A percentile compares a stretch with the other conserved stretches of the same genome.
These are phyloP conservation scores for Oryza officinalis DNA, from an alignment of 176 grass and related monocot genomes.

Conservation along the genomic window DNA sequence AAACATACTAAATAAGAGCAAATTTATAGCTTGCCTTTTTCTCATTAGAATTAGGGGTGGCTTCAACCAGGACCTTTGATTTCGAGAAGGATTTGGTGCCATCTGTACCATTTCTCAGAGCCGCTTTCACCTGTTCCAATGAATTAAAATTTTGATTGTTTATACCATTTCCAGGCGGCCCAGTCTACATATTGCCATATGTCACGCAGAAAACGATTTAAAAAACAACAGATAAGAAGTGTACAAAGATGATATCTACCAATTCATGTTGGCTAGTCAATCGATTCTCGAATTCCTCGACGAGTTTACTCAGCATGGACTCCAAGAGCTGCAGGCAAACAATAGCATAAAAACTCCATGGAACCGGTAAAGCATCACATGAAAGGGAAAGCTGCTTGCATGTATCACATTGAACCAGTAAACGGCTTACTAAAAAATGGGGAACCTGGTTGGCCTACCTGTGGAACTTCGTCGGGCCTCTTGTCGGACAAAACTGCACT, in stretches of 20 bases:
- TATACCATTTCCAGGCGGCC: background rate
- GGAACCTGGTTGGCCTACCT: constrained; percentile 51
- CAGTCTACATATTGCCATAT: constrained; percentile 14
- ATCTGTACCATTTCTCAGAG: constrained; percentile 62
- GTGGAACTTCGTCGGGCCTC: constrained; percentile 96
- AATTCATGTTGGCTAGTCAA: constrained; percentile 69
- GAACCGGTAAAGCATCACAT: background rate
- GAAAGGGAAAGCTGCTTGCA: background rate
- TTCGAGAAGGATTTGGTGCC: constrained; percentile 83
- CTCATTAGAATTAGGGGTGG: constrained; percentile 47
- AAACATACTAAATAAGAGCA: constrained; percentile 31
- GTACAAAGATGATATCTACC: constrained; percentile 53
- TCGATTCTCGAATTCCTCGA: constrained; percentile 83
- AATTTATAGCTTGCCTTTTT: constrained; percentile 62
- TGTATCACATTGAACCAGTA: constrained; percentile 13
- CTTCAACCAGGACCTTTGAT: constrained; percentile 71
- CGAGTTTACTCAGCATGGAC: constrained; percentile 82
- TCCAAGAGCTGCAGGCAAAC: constrained; percentile 75
- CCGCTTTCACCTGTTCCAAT: constrained; percentile 64
- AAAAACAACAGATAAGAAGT: constrained; percentile 11
- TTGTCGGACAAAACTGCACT: constrained; percentile 81
- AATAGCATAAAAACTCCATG: constrained; percentile 21
- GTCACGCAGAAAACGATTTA: constrained; percentile 22
- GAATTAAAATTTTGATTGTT: constrained; percentile 30
- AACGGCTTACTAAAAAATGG: constrained; percentile 14